Evolutionary conservation across 371 early-diverging fungal species (phyloP), one percentile per base, ranked within the genome.

Genomic region (Lichtheimia corymbifera): DNA sequence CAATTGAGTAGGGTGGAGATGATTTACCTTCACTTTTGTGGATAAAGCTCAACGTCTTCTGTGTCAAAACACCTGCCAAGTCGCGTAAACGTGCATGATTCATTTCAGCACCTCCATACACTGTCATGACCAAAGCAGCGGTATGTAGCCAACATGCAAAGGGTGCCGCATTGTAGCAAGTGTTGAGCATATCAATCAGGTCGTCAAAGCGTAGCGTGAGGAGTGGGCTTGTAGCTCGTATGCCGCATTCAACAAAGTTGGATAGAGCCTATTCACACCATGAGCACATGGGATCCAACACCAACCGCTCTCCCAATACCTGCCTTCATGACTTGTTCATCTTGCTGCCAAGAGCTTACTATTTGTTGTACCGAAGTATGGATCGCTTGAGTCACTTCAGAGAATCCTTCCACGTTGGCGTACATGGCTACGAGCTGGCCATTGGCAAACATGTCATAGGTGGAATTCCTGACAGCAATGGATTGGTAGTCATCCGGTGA

Each of bases 61-160:
- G 68, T 0, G 84, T 80, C 5, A 85, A 41, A 0, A 55, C 45
- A 5, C 68, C 67, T 2, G 85, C 27, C 17, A 87, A 28, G 35
- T 83, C 72, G 7, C 76, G 66, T 22, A 87, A 69, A 0, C 61
- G 67, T 1, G 72, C 65, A 50, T 61, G 63, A 45, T 76, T 64
- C 22, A 63, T 64, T 17, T 66, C 55, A 17, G 81, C 77, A 14
- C 81, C 76, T 14, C 87, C 87, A 57, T 85, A 85, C 0, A 84
- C 87, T 0, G 85, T 82, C 44, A 85, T 79, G 28, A 83, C 62
- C 42, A 76, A 70, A 11, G 81, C 68, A 1, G 82, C 76, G 2
- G 82, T 83, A 62, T 86, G 82, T 20, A 88, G 64, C 85, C 83
- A 86, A 53, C 74, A 84, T 5, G 83, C 63, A 56, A 73, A 77